phyloP scores from a whole-genome alignment of 495 filamentous ascomycete genomes.

The Tricharina praecox region DNA sequence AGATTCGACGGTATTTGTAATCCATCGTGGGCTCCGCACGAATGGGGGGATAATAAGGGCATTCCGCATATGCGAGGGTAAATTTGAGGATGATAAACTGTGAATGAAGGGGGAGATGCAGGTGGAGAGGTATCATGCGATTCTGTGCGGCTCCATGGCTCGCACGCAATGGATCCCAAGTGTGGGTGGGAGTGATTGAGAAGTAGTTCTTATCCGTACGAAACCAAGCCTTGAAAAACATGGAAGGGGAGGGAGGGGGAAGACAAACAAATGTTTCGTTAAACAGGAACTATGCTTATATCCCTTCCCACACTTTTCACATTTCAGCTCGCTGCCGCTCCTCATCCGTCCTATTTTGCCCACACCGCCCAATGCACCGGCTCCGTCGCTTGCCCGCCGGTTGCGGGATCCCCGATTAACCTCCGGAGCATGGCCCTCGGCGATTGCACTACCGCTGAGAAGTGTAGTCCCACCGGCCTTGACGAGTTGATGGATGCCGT shows the following conservation, averaged over 20 bases:
- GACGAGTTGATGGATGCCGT: conserved; percentile 31
- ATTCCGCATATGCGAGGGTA: background rate
- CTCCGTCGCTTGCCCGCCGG: conserved; percentile 44
- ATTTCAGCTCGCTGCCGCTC: conserved; percentile 65
- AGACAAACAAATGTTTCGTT: conserved; percentile 99
- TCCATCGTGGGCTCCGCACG: background rate
- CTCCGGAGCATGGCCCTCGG: conserved; percentile 35
- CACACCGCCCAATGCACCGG: conserved; percentile 75
- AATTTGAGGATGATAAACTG: background rate
- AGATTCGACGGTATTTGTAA: background rate
- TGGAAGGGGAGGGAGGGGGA: conserved; percentile 39
- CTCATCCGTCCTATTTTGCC: conserved; percentile 45
- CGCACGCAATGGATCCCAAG: conserved; percentile 18
- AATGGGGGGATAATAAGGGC: background rate
- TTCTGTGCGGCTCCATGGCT: background rate
- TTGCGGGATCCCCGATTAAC: conserved; percentile 40
- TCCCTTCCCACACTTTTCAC: conserved; percentile 96
- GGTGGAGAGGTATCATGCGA: background rate
- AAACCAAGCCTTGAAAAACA: conserved; percentile 19
- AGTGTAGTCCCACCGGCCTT: conserved; percentile 29
- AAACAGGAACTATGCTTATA: conserved; percentile 99
- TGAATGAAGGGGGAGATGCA: background rate
- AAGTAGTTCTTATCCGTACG: conserved; percentile 29
- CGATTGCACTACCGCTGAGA: conserved; percentile 40
- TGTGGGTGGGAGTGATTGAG: conserved; percentile 30